Conservation (phyloP, 495 filamentous ascomycete genomes). For the Xylaria intraflava region DNA sequence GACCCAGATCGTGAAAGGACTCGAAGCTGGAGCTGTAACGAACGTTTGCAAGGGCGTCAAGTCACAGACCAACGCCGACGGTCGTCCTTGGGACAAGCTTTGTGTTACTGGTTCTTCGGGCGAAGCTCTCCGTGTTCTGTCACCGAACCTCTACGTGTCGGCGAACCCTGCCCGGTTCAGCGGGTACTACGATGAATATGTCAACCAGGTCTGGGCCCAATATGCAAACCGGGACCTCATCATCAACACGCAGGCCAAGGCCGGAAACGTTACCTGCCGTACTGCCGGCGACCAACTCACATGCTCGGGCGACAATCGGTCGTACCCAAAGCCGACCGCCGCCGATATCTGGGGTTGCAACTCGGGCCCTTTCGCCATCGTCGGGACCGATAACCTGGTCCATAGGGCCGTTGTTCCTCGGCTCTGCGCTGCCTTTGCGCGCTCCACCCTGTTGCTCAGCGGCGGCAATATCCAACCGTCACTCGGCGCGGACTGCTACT, state of each 20-base stretch:
- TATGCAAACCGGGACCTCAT: slow-evolving; percentile 30
- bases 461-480: slow-evolving; percentile 38
- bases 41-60: slow-evolving; percentile 33
- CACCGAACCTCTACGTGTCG: slow-evolving; percentile 30
- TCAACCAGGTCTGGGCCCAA: slow-evolving; percentile 36
- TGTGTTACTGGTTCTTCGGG: slow-evolving; percentile 27
- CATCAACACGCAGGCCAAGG: slow-evolving; percentile 33
- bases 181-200: slow-evolving; percentile 34
- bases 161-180: slow-evolving; percentile 23
- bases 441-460: slow-evolving; percentile 33
- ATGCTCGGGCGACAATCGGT: slow-evolving; percentile 34
- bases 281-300: slow-evolving; percentile 26
- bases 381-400: slow-evolving; percentile 29
- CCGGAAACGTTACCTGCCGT: slow-evolving; percentile 34
- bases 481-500: slow-evolving; percentile 21
- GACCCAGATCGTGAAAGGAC: slow-evolving; percentile 30
- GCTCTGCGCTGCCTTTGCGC: slow-evolving; percentile 41
- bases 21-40: slow-evolving; percentile 24
- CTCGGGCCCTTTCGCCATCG: slow-evolving; percentile 38
- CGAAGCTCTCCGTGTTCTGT: slow-evolving; percentile 32
- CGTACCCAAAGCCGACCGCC: slow-evolving; percentile 32
- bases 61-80: slow-evolving; percentile 27
- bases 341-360: slow-evolving; percentile 44
- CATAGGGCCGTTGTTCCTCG: slow-evolving; percentile 37
- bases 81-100: slow-evolving; percentile 34